Percentiles rank a stretch among this genome's conserved stretches.
Conservation (phyloP, 257 asterid genomes). For the Striga asiatica region DNA sequence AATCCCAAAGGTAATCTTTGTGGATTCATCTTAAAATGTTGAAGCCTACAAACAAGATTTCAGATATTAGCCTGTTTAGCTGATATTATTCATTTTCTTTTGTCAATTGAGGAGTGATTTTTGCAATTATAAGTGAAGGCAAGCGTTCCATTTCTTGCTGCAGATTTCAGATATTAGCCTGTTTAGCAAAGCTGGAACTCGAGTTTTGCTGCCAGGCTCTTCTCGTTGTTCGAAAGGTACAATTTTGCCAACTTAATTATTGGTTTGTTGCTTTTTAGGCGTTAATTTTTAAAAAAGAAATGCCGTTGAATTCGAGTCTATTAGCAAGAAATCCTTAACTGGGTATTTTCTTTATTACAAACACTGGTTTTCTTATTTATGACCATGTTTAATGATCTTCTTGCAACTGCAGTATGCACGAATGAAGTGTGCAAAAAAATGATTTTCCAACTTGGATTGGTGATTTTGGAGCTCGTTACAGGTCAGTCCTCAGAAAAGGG, state of each 20-base stretch:
- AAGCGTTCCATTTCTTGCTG: constrained; percentile 7
- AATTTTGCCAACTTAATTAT: not conserved
- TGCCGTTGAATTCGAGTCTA: too few species aligned
- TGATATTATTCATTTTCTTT: too few species aligned
- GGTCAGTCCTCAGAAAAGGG: constrained; percentile 80
- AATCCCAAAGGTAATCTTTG: constrained; percentile 56
- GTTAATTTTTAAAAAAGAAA: too few species aligned
- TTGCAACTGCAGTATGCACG: constrained; percentile 33
- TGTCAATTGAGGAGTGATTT: not conserved
- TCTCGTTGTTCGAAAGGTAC: constrained; percentile 45
- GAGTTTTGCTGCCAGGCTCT: constrained; percentile 17
- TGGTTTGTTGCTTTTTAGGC: not conserved
- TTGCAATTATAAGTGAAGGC: not conserved
- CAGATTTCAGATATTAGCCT: constrained; percentile 72
- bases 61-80: too few species aligned
- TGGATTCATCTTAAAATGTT: too few species aligned
- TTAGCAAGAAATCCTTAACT: too few species aligned
- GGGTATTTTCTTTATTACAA: not conserved
- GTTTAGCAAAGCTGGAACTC: constrained; percentile 20
- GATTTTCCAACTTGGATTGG: constrained; percentile 73
- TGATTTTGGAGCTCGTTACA: constrained; percentile 76
- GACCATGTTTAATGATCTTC: not conserved
- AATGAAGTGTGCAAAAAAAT: constrained; percentile 38
- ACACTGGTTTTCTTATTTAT: not conserved
- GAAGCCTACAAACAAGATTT: too few species aligned